phyloP scores from a whole-genome alignment of 1,139 yeast genomes.

The Blastobotrys capitulatus region DNA sequence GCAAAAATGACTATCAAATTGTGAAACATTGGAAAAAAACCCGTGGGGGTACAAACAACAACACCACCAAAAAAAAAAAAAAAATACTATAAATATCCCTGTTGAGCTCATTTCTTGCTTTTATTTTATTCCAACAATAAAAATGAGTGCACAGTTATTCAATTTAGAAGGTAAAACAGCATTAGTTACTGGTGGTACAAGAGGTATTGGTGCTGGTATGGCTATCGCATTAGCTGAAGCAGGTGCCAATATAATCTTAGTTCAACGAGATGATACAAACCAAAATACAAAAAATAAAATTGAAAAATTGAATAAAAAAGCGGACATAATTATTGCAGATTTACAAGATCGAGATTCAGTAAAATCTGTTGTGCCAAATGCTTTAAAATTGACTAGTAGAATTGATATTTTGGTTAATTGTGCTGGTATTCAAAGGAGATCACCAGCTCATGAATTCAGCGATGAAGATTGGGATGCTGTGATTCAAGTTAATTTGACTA shows the following conservation, averaged over 20 bases:
- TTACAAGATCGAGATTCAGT: conserved; percentile 30
- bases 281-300: conserved; percentile 20
- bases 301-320: conserved; percentile 28
- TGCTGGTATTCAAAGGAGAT: conserved; percentile 47
- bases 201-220: conserved; percentile 41
- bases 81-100: no score
- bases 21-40: no score
- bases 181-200: conserved; percentile 40
- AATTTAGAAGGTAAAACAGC: conserved; percentile 33
- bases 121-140: background rate
- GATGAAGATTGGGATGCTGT: conserved; percentile 42
- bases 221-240: conserved; percentile 41
- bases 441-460: conserved; percentile 36
- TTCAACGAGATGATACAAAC: conserved; percentile 24
- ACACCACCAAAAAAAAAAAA: no score
- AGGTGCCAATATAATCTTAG: conserved; percentile 40
- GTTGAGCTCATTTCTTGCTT: no score
- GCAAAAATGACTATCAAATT: no score
- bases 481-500: conserved; percentile 44
- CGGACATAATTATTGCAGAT: conserved; percentile 27
- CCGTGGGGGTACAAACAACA: no score
- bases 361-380: conserved; percentile 29
- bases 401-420: conserved; percentile 51
- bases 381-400: conserved; percentile 32
- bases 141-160: conserved; percentile 10